Conservation (phyloP, 2,329 filamentous ascomycete species). For the Dactylonectria macrodidyma region DNA sequence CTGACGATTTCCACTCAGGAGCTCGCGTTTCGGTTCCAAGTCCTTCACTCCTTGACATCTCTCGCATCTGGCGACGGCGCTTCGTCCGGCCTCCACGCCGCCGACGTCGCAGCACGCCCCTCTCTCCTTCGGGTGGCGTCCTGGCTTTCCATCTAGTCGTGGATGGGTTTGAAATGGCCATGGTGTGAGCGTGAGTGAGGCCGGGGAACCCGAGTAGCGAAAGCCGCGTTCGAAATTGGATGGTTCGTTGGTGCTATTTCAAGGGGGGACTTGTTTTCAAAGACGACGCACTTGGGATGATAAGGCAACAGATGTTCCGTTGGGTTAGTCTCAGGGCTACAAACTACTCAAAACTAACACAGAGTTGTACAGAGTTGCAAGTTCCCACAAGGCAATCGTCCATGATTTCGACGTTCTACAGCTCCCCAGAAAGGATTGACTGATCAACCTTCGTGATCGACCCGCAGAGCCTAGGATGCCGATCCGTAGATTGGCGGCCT, state of each 20-base stretch:
- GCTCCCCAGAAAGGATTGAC: slow-evolving; percentile 5
- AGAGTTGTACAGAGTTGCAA: neutral
- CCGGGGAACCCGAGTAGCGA: slow-evolving; percentile 18
- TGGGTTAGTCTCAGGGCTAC: neutral
- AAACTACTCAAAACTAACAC: neutral
- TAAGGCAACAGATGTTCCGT: neutral
- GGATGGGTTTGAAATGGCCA: slow-evolving; percentile 25
- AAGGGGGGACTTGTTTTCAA: neutral
- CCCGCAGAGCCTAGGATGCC: slow-evolving; percentile 27
- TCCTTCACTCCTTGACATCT: neutral
- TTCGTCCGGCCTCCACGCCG: slow-evolving; percentile 13
- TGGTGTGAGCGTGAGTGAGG: slow-evolving; percentile 19
- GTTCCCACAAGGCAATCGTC: neutral
- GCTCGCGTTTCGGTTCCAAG: neutral
- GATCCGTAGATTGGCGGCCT: slow-evolving; percentile 30
- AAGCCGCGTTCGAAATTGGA: slow-evolving; percentile 18
- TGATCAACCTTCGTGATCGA: slow-evolving; percentile 5
- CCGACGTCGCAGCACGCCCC: slow-evolving; percentile 11
- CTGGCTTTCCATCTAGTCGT: slow-evolving; percentile 1
- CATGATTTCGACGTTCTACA: neutral
- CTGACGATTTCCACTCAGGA: slow-evolving; percentile 6
- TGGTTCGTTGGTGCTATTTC: slow-evolving; percentile 11
- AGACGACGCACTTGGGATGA: neutral
- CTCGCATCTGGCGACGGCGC: slow-evolving; percentile 17
- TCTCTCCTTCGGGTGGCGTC: slow-evolving; percentile 21